These are phyloP conservation scores for Mycena vulgaris DNA, from an alignment of 768 basidiomycete species.

Conservation along the genomic window DNA sequence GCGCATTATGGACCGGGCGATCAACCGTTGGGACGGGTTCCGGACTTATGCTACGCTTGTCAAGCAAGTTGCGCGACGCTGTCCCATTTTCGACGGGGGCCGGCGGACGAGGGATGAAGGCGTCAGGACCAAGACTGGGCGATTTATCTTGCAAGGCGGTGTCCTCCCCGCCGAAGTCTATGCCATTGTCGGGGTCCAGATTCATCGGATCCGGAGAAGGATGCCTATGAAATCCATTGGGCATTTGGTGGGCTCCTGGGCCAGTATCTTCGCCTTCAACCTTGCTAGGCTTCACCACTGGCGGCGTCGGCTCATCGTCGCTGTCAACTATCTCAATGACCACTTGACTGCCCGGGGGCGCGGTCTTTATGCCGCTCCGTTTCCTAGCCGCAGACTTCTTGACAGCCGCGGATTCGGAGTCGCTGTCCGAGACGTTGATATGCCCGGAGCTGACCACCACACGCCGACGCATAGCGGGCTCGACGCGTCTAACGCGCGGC, in stretches of 20 bases:
- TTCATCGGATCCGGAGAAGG: not conserved
- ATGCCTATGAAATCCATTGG: not conserved
- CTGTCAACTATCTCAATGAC: constrained; percentile 26
- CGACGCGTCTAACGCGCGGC: no score
- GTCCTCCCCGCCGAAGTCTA: constrained; percentile 7
- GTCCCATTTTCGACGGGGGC: no score
- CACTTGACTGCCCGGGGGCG: not conserved
- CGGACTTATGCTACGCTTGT: no score
- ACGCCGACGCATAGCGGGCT: no score
- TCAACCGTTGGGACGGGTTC: no score
- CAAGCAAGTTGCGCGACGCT: no score
- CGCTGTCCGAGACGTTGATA: constrained; percentile 12
- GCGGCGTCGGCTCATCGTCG: constrained; percentile 27
- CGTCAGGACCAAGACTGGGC: not conserved
- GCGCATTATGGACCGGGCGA: no score
- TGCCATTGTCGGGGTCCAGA: not conserved
- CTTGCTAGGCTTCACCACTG: not conserved
- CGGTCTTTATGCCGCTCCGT: not conserved
- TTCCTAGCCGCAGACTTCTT: constrained; percentile 20
- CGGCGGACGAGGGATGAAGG: not conserved
- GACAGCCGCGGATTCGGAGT: constrained; percentile 8
- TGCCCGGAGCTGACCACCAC: not conserved
- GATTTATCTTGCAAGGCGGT: not conserved
- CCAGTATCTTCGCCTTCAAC: not conserved
- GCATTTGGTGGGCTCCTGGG: not conserved